phyloP scores from a whole-genome alignment of 257 asterid genomes.

The Eustoma russellianum region DNA sequence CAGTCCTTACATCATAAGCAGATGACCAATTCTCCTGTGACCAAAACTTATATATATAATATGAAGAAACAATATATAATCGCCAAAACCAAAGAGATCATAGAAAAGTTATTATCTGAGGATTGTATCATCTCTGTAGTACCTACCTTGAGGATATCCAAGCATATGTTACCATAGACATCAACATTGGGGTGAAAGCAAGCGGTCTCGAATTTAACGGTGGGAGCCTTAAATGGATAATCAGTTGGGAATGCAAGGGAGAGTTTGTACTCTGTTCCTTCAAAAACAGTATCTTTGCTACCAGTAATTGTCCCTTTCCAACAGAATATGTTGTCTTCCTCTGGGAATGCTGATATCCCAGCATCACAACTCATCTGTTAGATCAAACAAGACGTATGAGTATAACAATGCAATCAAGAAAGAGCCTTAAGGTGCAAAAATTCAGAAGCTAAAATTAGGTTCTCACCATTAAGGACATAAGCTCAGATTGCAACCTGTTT shows the following conservation, averaged over 20 bases:
- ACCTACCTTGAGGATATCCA: conserved; percentile 80
- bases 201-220: conserved; percentile 81
- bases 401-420: not conserved
- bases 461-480: conserved; percentile 93
- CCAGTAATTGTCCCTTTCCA: conserved; percentile 95
- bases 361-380: conserved; percentile 77
- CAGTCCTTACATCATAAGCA: conserved; percentile 94
- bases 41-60: not conserved
- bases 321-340: conserved; percentile 86
- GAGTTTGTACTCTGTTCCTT: conserved; percentile 88
- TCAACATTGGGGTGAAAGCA: conserved; percentile 97
- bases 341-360: conserved; percentile 94
- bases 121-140: too few species aligned
- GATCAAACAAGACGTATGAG: not conserved
- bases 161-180: conserved; percentile 73
- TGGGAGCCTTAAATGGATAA: conserved; percentile 91
- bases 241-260: conserved; percentile 66
- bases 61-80: not conserved
- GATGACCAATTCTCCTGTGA: conserved; percentile 91
- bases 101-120: too few species aligned
- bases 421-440: not conserved
- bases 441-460: not conserved
- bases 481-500: conserved; percentile 90
- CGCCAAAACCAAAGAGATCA: too few species aligned
- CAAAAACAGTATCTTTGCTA: conserved; percentile 84